Conservation (phyloP, 306 rosid genomes). For the Prunus davidiana region DNA sequence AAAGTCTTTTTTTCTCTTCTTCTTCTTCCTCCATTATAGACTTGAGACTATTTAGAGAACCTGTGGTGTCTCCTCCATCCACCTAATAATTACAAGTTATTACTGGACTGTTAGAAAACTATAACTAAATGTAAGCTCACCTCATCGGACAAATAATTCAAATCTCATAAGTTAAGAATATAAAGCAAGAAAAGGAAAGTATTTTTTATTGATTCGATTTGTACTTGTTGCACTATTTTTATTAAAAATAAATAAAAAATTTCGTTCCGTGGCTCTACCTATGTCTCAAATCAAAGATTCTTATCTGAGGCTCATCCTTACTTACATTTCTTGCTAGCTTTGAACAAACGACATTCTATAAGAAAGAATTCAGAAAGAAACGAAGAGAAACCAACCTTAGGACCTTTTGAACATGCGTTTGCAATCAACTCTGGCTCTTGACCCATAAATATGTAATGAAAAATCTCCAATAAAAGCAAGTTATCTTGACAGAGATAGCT, state of each 20-base stretch:
- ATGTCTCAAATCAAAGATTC: neutral
- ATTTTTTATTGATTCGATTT: neutral
- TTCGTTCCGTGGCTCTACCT: neutral
- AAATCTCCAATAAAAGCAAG: slow-evolving; percentile 84
- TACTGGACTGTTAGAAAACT: slow-evolving; percentile 6
- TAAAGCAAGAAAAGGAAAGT: slow-evolving; percentile 4
- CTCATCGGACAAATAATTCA: slow-evolving; percentile 4
- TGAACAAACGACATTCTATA: neutral
- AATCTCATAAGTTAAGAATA: neutral
- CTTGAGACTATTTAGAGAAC: slow-evolving; percentile 64
- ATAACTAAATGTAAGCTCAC: slow-evolving; percentile 10
- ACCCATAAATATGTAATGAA: slow-evolving; percentile 65
- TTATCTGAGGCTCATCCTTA: neutral
- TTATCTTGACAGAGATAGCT: slow-evolving; percentile 79
- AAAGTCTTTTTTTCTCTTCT: slow-evolving; percentile 53
- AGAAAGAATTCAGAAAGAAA: slow-evolving; percentile 11
- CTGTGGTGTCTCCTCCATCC: slow-evolving; percentile 36
- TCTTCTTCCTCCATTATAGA: slow-evolving; percentile 79
- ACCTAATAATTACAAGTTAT: slow-evolving; percentile 37
- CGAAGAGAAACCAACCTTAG: slow-evolving; percentile 47
- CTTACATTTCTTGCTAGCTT: slow-evolving; percentile 14
- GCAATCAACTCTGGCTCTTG: slow-evolving; percentile 87
- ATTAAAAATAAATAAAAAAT: neutral
- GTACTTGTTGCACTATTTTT: neutral
- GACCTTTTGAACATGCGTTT: slow-evolving; percentile 37